Conservation (phyloP, 805 yeast genomes). For the Suhomyces vadensis region DNA sequence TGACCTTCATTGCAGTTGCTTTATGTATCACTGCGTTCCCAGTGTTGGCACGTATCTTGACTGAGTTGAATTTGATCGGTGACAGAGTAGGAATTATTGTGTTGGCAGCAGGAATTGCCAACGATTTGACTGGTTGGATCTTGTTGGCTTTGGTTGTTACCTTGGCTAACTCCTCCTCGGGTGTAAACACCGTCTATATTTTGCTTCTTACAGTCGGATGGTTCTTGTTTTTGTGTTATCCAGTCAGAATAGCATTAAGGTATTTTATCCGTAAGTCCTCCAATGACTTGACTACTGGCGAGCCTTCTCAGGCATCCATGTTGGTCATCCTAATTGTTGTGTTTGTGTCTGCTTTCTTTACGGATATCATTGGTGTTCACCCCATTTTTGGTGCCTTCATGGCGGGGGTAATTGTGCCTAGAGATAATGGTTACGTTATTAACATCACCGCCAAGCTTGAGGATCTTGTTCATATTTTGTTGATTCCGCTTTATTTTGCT, state of each 20-base stretch:
- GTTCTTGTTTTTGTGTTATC: slow-evolving; percentile 60
- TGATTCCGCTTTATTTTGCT: slow-evolving; percentile 79
- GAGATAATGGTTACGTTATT: slow-evolving; percentile 73
- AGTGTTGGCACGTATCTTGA: slow-evolving; percentile 74
- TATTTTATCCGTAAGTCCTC: slow-evolving; percentile 47
- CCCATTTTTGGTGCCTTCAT: slow-evolving; percentile 85
- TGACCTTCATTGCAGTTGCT: slow-evolving; percentile 82
- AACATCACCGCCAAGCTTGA: slow-evolving; percentile 73
- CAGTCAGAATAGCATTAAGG: slow-evolving; percentile 51
- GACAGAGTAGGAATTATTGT: slow-evolving; percentile 72
- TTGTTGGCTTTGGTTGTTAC: slow-evolving; percentile 74
- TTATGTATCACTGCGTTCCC: slow-evolving; percentile 86
- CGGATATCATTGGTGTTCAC: slow-evolving; percentile 84
- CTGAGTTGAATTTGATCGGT: slow-evolving; percentile 67
- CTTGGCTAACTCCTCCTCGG: slow-evolving; percentile 69
- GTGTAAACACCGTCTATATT: slow-evolving; percentile 69
- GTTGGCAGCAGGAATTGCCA: slow-evolving; percentile 80
- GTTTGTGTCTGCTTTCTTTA: slow-evolving; percentile 70
- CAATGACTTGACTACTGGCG: slow-evolving; percentile 58
- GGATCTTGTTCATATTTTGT: slow-evolving; percentile 68
- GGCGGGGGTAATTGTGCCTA: slow-evolving; percentile 72
- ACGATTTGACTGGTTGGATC: slow-evolving; percentile 82
- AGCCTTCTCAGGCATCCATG: slow-evolving; percentile 63
- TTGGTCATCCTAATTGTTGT: slow-evolving; percentile 55
- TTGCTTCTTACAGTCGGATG: slow-evolving; percentile 67